Percentiles rank a stretch among this genome's conserved stretches.
phyloP scores from a whole-genome alignment of 306 rosid species.

The Dryas octopetala region DNA sequence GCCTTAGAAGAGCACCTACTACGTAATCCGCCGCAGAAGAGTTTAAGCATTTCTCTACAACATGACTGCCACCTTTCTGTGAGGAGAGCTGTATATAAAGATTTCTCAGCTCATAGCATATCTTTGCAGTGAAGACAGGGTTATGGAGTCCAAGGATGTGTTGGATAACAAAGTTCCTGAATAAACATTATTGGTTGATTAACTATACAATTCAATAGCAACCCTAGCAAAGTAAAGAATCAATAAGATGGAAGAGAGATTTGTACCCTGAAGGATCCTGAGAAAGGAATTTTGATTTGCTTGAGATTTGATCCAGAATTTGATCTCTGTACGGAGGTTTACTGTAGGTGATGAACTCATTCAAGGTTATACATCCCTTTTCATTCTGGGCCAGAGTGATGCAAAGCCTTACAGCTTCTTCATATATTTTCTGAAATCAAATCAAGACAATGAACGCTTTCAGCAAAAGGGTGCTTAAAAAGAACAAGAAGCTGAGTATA shows the following conservation, averaged over 20 bases:
- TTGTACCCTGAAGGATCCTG: slow-evolving; percentile 31
- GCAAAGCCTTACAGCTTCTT: neutral
- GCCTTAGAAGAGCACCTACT: neutral
- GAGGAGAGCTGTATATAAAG: slow-evolving; percentile 3
- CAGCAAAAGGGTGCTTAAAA: neutral
- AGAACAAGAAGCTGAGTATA: neutral
- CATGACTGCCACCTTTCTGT: slow-evolving; percentile 27
- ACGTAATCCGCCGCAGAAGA: neutral
- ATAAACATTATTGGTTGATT: neutral
- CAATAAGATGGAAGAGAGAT: neutral
- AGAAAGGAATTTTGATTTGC: slow-evolving; percentile 22
- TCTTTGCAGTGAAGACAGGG: neutral
- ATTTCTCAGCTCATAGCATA: slow-evolving; percentile 15
- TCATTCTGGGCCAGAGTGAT: slow-evolving; percentile 21
- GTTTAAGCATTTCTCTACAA: slow-evolving; percentile 30
- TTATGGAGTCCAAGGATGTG: slow-evolving; percentile 20
- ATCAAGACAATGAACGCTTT: neutral
- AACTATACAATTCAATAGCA: neutral
- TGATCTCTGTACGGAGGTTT: slow-evolving; percentile 18
- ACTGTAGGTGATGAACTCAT: slow-evolving; percentile 21
- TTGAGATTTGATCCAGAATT: slow-evolving; percentile 6
- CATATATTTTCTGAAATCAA: slow-evolving; percentile 16
- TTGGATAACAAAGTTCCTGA: slow-evolving; percentile 35
- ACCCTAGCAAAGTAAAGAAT: neutral
- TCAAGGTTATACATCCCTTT: slow-evolving; percentile 24